phyloP scores from a whole-genome alignment of 345 rosid genomes.

The Arabis alpina region DNA sequence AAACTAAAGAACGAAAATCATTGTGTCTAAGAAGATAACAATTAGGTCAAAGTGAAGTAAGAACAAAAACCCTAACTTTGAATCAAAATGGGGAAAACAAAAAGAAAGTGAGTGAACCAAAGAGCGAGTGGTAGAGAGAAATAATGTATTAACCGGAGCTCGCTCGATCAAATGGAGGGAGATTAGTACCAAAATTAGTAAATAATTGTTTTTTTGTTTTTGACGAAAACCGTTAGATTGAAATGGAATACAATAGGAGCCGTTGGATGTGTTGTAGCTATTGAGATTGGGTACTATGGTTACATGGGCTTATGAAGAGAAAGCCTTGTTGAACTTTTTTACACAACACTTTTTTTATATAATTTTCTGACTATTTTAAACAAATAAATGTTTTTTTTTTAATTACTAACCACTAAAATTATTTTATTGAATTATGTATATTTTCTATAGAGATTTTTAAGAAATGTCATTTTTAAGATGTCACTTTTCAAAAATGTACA shows the following conservation, averaged over 20 bases:
- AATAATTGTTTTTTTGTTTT: background rate
- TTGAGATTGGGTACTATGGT: too few relatives aligned
- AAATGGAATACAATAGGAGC: background rate
- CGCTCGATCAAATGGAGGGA: constrained; percentile 14
- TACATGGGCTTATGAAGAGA: too few relatives aligned
- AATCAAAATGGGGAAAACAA: too few relatives aligned
- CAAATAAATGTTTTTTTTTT: too few relatives aligned
- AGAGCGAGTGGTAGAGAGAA: background rate
- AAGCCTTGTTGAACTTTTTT: too few relatives aligned
- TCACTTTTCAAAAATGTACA: too few relatives aligned
- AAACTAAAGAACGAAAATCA: background rate
- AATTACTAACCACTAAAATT: too few relatives aligned
- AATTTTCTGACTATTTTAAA: too few relatives aligned
- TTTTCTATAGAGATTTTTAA: too few relatives aligned
- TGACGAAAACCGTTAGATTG: background rate
- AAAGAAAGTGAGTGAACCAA: background rate
- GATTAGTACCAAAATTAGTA: background rate
- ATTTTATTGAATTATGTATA: too few relatives aligned
- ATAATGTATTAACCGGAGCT: background rate
- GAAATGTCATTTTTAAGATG: too few relatives aligned
- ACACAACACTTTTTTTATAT: too few relatives aligned
- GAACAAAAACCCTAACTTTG: constrained; percentile 14
- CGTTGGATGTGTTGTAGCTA: background rate
- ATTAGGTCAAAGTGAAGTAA: background rate
- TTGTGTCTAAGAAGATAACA: background rate